These are phyloP conservation scores for Crotalaria pallida DNA, from an alignment of 306 rosid genomes.

Conservation along the genomic window DNA sequence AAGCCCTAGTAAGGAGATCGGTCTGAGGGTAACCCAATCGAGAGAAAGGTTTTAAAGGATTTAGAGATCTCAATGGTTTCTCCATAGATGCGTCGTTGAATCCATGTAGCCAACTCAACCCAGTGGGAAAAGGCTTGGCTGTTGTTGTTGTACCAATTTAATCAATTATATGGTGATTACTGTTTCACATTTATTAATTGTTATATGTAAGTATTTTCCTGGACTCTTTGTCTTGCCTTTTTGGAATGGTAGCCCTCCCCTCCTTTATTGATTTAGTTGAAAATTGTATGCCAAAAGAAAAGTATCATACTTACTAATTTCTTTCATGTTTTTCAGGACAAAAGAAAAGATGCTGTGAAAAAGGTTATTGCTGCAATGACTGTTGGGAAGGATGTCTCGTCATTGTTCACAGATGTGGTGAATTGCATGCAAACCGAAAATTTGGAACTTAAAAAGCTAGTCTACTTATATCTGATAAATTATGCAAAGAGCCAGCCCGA, in stretches of 20 bases:
- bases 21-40: too few relatives aligned
- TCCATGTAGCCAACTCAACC: too few relatives aligned
- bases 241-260: neutral
- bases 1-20: too few relatives aligned
- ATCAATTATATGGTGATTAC: neutral
- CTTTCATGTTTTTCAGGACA: constrained; percentile 55
- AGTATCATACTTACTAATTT: neutral
- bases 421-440: constrained; percentile 99
- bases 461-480: constrained; percentile 88
- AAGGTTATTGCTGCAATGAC: constrained; percentile 99
- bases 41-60: too few relatives aligned
- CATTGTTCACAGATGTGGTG: constrained; percentile 93
- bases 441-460: constrained; percentile 95
- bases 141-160: too few relatives aligned
- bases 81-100: too few relatives aligned
- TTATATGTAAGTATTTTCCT: neutral
- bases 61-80: too few relatives aligned
- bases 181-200: neutral
- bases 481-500: constrained; percentile 99
- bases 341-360: constrained; percentile 98
- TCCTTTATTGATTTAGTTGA: neutral
- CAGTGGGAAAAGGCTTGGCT: too few relatives aligned
- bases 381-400: constrained; percentile 97
- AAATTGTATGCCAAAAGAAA: neutral
- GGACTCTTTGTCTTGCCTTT: constrained; percentile 5